These are phyloP conservation scores for Pyropia haitanensis DNA, from an alignment of 23 red algal genomes.

Conservation along the genomic window DNA sequence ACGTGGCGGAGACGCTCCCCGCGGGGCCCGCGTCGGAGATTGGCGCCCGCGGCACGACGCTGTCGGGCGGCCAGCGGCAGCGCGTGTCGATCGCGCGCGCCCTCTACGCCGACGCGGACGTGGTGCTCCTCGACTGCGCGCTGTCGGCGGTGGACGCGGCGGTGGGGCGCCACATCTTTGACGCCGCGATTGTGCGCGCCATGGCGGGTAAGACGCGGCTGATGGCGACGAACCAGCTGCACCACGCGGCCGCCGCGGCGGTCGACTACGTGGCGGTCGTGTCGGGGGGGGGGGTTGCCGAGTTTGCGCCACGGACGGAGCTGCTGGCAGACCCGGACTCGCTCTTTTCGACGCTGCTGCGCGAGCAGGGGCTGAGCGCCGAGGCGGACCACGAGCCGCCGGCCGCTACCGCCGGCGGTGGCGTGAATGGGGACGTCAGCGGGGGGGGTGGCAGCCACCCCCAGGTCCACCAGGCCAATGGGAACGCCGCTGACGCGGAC, in stretches of 20 bases:
- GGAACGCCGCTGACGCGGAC: too few species aligned
- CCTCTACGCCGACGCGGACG: constrained; percentile 64
- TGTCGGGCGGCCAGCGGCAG: constrained; percentile 69
- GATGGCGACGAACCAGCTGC: constrained; percentile 64
- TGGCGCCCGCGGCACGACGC: constrained; percentile 57
- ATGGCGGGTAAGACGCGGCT: constrained; percentile 35
- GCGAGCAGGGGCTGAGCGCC: not conserved
- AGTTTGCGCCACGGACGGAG: constrained; percentile 30
- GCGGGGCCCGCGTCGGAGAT: constrained; percentile 69
- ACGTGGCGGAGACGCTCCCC: constrained; percentile 48
- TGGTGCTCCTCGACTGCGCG: constrained; percentile 65
- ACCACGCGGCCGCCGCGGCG: constrained; percentile 30
- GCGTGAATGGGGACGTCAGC: not conserved
- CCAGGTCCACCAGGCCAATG: not conserved
- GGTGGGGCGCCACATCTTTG: constrained; percentile 59
- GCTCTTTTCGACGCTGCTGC: constrained; percentile 32
- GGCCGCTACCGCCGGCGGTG: too few species aligned
- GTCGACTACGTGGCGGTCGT: constrained; percentile 62
- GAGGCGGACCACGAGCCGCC: not conserved
- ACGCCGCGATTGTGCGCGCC: constrained; percentile 46
- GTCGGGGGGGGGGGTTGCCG: constrained; percentile 30
- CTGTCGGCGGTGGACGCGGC: constrained; percentile 77
- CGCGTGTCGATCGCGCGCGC: constrained; percentile 64
- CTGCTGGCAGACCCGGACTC: constrained; percentile 21
- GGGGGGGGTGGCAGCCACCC: not conserved